Evolutionary conservation across 176 grass and related monocot genomes (phyloP).

Genomic region (Ensete glaucum): DNA sequence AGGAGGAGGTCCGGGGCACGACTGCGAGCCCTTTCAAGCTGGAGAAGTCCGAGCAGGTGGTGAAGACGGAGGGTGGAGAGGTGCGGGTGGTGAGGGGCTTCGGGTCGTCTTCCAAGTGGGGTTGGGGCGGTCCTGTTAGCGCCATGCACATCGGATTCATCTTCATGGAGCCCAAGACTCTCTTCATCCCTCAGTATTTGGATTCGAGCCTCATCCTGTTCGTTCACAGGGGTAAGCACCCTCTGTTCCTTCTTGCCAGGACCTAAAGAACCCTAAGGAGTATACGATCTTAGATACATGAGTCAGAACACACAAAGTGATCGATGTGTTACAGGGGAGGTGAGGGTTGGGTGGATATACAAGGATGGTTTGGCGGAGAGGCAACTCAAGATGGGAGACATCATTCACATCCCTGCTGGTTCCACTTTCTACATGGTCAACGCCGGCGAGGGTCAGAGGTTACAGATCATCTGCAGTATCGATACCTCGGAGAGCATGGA

Average conservation of each 20-base stretch:
- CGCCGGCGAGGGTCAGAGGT: conserved; percentile 54
- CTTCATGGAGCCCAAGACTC: conserved; percentile 77
- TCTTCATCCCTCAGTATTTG: conserved; percentile 89
- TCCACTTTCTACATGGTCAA: conserved; percentile 89
- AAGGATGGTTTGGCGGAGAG: conserved; percentile 57
- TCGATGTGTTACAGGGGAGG: conserved; percentile 38
- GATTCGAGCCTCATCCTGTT: conserved; percentile 71
- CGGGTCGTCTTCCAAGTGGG: background rate
- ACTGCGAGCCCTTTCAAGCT: conserved; percentile 49
- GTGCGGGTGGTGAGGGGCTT: conserved; percentile 58
- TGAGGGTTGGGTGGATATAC: conserved; percentile 65
- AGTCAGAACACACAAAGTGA: too few species aligned
- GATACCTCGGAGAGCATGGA: conserved; percentile 69
- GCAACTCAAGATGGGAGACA: conserved; percentile 79
- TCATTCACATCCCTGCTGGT: conserved; percentile 70
- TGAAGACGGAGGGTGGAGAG: conserved; percentile 59
- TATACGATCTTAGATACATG: too few species aligned
- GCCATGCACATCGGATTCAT: conserved; percentile 78
- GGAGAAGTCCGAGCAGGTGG: conserved; percentile 66
- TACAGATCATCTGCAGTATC: conserved; percentile 77
- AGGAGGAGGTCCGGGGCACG: conserved; percentile 11
- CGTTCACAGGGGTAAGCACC: conserved; percentile 43
- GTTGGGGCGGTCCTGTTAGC: background rate
- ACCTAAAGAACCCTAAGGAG: too few species aligned
- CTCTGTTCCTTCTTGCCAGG: background rate